Base-by-base conservation (phyloP, 2,329 filamentous ascomycete genomes). In the Pseudofabraea citricarpa region DNA sequence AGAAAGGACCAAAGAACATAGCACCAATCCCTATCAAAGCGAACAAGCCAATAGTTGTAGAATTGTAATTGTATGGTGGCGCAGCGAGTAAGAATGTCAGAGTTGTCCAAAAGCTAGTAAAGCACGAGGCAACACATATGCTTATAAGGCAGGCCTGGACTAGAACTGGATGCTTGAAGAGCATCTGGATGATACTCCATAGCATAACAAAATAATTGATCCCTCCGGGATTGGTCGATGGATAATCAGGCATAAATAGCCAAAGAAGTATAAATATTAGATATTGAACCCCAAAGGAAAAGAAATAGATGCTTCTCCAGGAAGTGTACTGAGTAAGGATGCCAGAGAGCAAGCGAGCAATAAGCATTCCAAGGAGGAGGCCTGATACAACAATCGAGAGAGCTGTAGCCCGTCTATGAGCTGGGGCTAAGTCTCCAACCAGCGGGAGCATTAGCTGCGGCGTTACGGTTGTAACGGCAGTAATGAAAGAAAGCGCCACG, bases 301-400 rank as follows among this genome's bases (percentile, higher is more conserved):
- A 70, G 85, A 85, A 91, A 68, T 90, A 93, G 6, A 91, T 80
- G 46, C 77, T 79, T 19, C 87, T 74, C 88, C 88, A 93, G 49
- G 74, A 72, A 0, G 81, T 82, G 57, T 79, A 90, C 54, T 88
- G 79, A 1, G 86, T 79, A 21, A 91, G 73, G 20, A 89, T 79
- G 1, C 88, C 87, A 0, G 85, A 83, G 1, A 93, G 73, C 0
- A 91, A 70, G 2, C 88, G 80, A 0, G 87, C 88, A 42, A 90
- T 69, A 2, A 94, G 72, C 50, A 93, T 79, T 13, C 87, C 87
- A 2, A 90, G 74, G 33, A 88, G 75, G 2, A 91, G 68, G 1
- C 87, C 87, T 0, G 83, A 87, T 2, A 86, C 81, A 6, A 90
- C 83, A 45, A 91, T 79, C 5, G 84, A 83, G 5, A 91, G 71